Evolutionary conservation across 306 rosid genomes (phyloP).

Genomic region (Fragaria vesca): DNA sequence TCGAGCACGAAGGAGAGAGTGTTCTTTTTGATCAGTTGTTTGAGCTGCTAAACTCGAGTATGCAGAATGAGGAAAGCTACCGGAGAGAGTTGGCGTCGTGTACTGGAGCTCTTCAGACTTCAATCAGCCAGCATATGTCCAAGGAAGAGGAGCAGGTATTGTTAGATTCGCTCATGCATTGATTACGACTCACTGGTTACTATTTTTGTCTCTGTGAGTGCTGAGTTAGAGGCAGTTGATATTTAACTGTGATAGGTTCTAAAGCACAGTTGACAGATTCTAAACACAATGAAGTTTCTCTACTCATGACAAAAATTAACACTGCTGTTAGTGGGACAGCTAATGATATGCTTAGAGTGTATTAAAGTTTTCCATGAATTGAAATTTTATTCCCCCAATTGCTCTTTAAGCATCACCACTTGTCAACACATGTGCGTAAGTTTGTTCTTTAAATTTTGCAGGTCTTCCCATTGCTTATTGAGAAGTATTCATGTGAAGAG

Average conservation of each 20-base stretch:
- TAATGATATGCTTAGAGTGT: not conserved
- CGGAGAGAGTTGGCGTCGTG: constrained; percentile 86
- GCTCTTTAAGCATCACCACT: not conserved
- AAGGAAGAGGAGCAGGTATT: constrained; percentile 97
- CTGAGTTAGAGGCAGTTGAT: not conserved
- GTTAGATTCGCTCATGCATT: constrained; percentile 13
- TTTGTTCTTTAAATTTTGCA: constrained; percentile 36
- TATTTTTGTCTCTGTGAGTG: not conserved
- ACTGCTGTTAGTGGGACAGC: not conserved
- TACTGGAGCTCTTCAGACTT: constrained; percentile 75
- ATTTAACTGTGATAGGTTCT: not conserved
- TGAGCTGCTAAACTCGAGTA: constrained; percentile 61
- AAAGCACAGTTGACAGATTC: not conserved
- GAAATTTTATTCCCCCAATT: not conserved
- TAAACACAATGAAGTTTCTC: not conserved
- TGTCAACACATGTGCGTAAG: not conserved
- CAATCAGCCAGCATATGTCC: constrained; percentile 91
- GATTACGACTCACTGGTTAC: not conserved
- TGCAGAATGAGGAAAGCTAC: constrained; percentile 61
- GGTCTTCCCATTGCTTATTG: constrained; percentile 92
- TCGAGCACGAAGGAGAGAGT: constrained; percentile 89
- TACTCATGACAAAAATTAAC: not conserved
- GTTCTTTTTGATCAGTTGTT: constrained; percentile 76
- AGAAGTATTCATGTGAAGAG: constrained; percentile 77
- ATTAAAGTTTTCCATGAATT: not conserved